A percentile compares a stretch with the other conserved stretches of the same genome.
Evolutionary conservation across 1,139 yeast genomes (phyloP).

Genomic region (Pichia sp.): DNA sequence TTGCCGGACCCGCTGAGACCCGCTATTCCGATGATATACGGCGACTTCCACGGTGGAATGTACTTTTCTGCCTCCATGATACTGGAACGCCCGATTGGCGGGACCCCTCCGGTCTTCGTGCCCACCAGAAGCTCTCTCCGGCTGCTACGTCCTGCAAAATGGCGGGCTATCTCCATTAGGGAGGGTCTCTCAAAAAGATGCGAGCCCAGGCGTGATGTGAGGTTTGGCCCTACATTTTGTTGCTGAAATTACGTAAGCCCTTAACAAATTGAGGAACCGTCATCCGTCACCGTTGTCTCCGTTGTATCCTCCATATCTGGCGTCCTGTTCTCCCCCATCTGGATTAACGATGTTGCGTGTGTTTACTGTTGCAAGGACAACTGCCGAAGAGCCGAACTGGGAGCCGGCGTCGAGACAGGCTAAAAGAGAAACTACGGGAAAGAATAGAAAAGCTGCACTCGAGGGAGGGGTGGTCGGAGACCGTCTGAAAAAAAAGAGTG

Average conservation of each 20-base stretch:
- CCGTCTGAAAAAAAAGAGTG: too few relatives aligned
- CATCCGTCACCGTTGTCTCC: too few relatives aligned
- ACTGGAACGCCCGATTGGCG: background rate
- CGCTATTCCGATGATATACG: slow-evolving; percentile 90
- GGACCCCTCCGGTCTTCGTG: background rate
- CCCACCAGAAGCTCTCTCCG: background rate
- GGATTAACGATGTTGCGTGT: too few relatives aligned
- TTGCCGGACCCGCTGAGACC: slow-evolving; percentile 96
- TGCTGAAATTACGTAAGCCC: background rate
- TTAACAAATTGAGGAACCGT: background rate
- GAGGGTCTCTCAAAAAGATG: background rate
- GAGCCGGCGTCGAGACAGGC: too few relatives aligned
- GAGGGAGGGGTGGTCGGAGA: too few relatives aligned
- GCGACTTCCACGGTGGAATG: slow-evolving; percentile 94
- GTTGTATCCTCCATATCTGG: too few relatives aligned
- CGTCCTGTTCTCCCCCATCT: too few relatives aligned
- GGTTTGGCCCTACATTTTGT: too few relatives aligned
- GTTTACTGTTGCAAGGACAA: too few relatives aligned
- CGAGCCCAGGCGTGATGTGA: background rate
- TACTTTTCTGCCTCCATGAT: slow-evolving; percentile 35
- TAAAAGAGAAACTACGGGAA: too few relatives aligned
- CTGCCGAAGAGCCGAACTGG: too few relatives aligned
- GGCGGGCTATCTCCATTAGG: background rate
- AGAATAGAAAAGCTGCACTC: too few relatives aligned
- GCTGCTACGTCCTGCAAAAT: background rate